Conservation (phyloP, 108 stramenopile genomes). For the Mayamaea pseudoterrestris region DNA sequence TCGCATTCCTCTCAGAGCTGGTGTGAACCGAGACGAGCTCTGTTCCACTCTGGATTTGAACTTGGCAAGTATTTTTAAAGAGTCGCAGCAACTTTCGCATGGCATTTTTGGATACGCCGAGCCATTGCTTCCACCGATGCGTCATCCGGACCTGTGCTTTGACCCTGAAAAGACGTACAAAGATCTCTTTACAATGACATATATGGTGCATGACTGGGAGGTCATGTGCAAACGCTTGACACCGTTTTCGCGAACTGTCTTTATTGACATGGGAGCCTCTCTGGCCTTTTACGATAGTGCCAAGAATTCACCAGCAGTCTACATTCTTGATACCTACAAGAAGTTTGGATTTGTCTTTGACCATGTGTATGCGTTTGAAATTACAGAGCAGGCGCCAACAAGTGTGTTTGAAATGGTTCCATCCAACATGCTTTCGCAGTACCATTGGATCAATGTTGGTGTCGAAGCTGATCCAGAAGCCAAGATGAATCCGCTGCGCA, state of each 20-base stretch:
- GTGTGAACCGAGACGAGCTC: not conserved
- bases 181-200: conserved; percentile 21
- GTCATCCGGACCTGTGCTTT: conserved; percentile 16
- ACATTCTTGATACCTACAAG: conserved; percentile 18
- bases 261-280: conserved; percentile 59
- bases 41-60: conserved; percentile 8
- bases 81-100: conserved; percentile 7
- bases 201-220: conserved; percentile 59
- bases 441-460: conserved; percentile 51
- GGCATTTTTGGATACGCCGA: conserved; percentile 17
- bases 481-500: conserved; percentile 35
- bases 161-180: not conserved
- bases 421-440: conserved; percentile 12
- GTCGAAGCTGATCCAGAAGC: conserved; percentile 10
- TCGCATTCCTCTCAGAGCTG: not conserved
- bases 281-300: conserved; percentile 32
- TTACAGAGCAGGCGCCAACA: conserved; percentile 16
- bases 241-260: conserved; percentile 17
- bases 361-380: conserved; percentile 54
- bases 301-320: conserved; percentile 11
- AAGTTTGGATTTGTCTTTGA: conserved; percentile 58
- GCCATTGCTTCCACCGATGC: conserved; percentile 31
- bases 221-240: conserved; percentile 41
- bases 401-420: conserved; percentile 4
- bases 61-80: conserved; percentile 1